These are phyloP conservation scores for Aureobasidium sp. DNA, from an alignment of 2,329 filamentous ascomycete genomes.

Conservation along the genomic window DNA sequence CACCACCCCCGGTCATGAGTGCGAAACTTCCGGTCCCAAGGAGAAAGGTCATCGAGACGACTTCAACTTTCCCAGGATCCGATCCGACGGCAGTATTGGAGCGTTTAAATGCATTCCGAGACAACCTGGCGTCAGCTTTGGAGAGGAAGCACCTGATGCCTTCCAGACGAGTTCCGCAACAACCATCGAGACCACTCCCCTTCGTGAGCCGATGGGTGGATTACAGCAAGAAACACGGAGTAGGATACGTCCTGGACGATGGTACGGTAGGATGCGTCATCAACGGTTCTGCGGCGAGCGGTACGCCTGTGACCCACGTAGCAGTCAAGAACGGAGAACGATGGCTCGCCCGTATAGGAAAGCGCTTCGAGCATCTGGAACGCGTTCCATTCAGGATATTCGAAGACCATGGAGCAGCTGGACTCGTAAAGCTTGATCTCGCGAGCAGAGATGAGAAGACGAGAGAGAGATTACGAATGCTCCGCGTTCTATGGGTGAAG, in stretches of 20 bases:
- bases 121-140: constrained; percentile 38
- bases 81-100: constrained; percentile 38
- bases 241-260: constrained; percentile 76
- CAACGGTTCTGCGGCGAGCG: constrained; percentile 33
- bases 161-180: constrained; percentile 27
- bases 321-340: constrained; percentile 63
- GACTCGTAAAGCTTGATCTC: constrained; percentile 36
- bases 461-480: constrained; percentile 49
- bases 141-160: constrained; percentile 28
- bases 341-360: constrained; percentile 45
- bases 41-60: constrained; percentile 16
- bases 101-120: constrained; percentile 35
- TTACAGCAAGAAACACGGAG: constrained; percentile 78
- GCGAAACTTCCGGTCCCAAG: constrained; percentile 21
- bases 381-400: constrained; percentile 57
- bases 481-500: constrained; percentile 54
- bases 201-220: constrained; percentile 74
- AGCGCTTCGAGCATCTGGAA: constrained; percentile 52
- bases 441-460: constrained; percentile 17
- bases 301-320: constrained; percentile 60
- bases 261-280: constrained; percentile 65
- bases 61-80: constrained; percentile 26
- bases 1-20: constrained; percentile 22
- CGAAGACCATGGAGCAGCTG: constrained; percentile 58
- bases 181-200: constrained; percentile 32